Evolutionary conservation across 495 filamentous ascomycete genomes (phyloP), one percentile per base, ranked within the genome.

Genomic region (Penicillium verhagenii): DNA sequence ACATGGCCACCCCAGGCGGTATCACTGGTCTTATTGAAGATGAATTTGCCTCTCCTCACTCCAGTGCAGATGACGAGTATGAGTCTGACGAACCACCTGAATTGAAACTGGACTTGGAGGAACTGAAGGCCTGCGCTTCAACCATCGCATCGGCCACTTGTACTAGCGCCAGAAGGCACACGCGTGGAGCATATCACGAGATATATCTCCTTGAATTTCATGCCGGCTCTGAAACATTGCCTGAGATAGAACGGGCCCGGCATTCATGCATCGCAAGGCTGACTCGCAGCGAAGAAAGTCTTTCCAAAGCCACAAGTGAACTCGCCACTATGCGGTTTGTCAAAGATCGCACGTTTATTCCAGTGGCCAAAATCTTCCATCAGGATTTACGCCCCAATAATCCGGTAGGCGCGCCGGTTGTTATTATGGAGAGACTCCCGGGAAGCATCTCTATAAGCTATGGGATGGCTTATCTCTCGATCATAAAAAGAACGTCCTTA

Each of bases 381-480:
- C 31, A 14, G 21, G 20, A 52, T 24, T 24, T 52, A 20, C 49
- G 28, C 25, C 33, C 49, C 38, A 18, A 52, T 24, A 52, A 37
- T 52, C 49, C 49, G 38, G 29, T 52, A 19, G 29, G 49, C 10
- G 49, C 49, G 21, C 49, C 31, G 28, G 13, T 52, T 23, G 49
- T 52, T n/a, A 26, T 52, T 14, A 52, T 52, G 49, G 28, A 52
- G 49, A 52, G 49, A 37, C 38, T 52, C 29, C 49, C 38, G 49
- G 49, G 4, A 37, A 37, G 33, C 49, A 52, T 52, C 33, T 52
- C 29, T 52, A 52, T 40, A 52, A 52, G 29, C 33, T 52, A 11
- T 37, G 49, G 49, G 31, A 52, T n/a, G 28, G 23, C 21, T 14
- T 52, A 1, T 14, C 49, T 20, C 24, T 52, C 38, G 49, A 52